A percentile compares a stretch with the other conserved stretches of the same genome.
phyloP scores from a whole-genome alignment of 176 grass and related monocot species.

The Oryza glaberrima region DNA sequence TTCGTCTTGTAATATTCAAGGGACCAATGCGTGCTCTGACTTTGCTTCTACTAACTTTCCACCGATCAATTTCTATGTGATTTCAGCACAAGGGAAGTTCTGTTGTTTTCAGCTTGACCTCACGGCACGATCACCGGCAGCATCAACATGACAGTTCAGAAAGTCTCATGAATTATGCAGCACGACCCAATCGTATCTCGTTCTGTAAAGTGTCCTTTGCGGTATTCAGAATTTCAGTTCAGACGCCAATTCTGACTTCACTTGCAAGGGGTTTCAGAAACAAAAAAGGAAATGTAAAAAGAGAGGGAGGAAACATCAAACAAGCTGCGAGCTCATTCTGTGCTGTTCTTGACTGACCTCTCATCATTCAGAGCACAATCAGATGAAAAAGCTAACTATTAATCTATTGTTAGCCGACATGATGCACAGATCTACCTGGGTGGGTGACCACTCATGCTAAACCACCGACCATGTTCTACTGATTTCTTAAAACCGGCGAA shows the following conservation, averaged over 20 bases:
- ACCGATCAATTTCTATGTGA: neutral
- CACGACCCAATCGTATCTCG: neutral
- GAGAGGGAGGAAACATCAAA: neutral
- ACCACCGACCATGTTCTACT: neutral
- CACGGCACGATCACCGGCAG: neutral
- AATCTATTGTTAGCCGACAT: conserved; percentile 30
- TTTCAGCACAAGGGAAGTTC: neutral
- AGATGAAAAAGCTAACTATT: neutral
- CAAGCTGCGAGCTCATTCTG: neutral
- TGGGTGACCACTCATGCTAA: conserved; percentile 5
- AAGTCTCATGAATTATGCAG: neutral
- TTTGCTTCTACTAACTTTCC: neutral
- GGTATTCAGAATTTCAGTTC: neutral
- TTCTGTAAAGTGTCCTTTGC: neutral
- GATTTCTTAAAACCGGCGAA: neutral
- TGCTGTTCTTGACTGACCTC: conserved; percentile 25
- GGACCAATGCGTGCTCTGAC: conserved; percentile 21
- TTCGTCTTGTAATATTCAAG: neutral
- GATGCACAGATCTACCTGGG: neutral
- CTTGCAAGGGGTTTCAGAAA: neutral
- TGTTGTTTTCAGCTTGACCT: conserved; percentile 26
- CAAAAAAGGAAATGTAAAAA: neutral
- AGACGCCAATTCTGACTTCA: conserved; percentile 7
- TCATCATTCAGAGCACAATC: neutral
- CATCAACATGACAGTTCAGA: neutral